Evolutionary conservation across 345 rosid species (phyloP).

Genomic region (Melaleuca quinquenervia): DNA sequence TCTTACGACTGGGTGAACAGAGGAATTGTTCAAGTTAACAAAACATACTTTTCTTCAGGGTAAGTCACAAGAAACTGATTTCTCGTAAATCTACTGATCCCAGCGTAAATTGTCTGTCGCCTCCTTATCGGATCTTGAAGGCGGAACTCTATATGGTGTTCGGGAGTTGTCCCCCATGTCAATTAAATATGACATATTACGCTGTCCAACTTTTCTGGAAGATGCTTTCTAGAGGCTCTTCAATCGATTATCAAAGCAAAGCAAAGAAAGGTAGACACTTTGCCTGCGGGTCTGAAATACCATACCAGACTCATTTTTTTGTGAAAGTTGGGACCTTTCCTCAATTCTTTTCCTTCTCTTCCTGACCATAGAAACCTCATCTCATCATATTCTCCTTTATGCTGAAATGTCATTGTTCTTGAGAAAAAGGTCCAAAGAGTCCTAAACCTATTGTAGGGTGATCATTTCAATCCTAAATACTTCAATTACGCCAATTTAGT

Average conservation of each 20-base stretch:
- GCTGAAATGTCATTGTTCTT: background rate
- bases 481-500: no score
- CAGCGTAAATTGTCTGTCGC: background rate
- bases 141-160: background rate
- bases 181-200: background rate
- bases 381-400: background rate
- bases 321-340: background rate
- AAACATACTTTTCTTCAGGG: background rate
- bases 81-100: background rate
- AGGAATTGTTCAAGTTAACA: background rate
- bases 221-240: background rate
- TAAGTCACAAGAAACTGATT: background rate
- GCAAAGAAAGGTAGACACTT: background rate
- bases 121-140: background rate
- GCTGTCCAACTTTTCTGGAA: background rate
- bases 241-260: background rate
- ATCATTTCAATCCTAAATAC: no score
- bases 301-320: background rate
- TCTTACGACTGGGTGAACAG: background rate
- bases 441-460: no score
- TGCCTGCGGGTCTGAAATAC: background rate
- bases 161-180: background rate
- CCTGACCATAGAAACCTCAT: background rate
- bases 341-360: background rate
- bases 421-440: no score